Conservation (phyloP, 495 filamentous ascomycete species). For the Xylaria bambusicola region DNA sequence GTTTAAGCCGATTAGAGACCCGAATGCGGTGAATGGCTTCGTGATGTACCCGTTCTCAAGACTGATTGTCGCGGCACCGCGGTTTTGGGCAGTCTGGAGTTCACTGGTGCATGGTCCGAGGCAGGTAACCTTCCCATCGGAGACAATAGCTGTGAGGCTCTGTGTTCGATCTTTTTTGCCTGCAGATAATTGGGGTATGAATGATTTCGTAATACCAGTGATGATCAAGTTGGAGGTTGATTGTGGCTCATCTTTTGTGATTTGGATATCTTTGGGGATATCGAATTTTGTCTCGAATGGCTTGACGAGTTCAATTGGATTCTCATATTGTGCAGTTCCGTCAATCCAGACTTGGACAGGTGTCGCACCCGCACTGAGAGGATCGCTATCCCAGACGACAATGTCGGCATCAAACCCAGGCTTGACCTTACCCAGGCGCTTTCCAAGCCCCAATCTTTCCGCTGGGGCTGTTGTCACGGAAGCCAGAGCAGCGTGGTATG, state of each 20-base stretch:
- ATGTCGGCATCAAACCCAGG: constrained; percentile 66
- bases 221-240: constrained; percentile 45
- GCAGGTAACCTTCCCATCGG: constrained; percentile 53
- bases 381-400: constrained; percentile 68
- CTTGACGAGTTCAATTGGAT: constrained; percentile 45
- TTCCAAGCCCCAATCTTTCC: constrained; percentile 57
- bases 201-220: constrained; percentile 47
- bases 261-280: constrained; percentile 30
- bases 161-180: neutral
- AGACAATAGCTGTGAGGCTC: constrained; percentile 43
- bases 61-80: constrained; percentile 37
- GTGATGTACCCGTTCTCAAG: constrained; percentile 59
- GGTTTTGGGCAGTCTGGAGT: constrained; percentile 29
- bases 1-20: constrained; percentile 53
- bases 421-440: constrained; percentile 63
- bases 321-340: constrained; percentile 54
- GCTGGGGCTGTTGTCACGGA: constrained; percentile 63
- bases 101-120: constrained; percentile 45
- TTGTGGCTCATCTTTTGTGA: constrained; percentile 38
- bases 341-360: constrained; percentile 68
- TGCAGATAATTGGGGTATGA: constrained; percentile 25
- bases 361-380: constrained; percentile 60
- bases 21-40: constrained; percentile 57
- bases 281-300: constrained; percentile 29
- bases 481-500: constrained; percentile 61